phyloP scores from a whole-genome alignment of 148 eudicot species.

The Arbutus unedo region DNA sequence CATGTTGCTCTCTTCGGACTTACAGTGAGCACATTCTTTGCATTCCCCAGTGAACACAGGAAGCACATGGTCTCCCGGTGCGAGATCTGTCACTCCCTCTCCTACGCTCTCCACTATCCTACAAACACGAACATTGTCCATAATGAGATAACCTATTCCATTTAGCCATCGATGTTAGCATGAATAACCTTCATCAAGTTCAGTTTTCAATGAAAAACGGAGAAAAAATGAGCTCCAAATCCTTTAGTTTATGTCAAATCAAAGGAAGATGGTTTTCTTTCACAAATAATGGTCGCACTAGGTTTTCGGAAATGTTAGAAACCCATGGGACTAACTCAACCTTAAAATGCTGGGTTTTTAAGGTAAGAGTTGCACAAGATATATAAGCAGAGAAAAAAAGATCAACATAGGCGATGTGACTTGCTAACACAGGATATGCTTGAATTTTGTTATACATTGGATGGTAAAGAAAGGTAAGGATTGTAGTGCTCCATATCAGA shows the following conservation, averaged over 20 bases:
- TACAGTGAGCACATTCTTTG: conserved; percentile 38
- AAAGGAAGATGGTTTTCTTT: background rate
- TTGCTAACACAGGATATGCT: no score
- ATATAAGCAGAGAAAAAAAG: no score
- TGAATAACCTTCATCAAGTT: background rate
- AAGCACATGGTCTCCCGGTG: conserved; percentile 39
- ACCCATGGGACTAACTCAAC: no score
- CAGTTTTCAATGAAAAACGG: background rate
- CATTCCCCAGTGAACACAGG: conserved; percentile 42
- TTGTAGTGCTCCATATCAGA: background rate
- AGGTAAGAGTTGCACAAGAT: no score
- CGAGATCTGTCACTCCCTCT: conserved; percentile 35
- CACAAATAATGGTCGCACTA: no score
- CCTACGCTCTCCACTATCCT: conserved; percentile 44
- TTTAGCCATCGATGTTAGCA: background rate
- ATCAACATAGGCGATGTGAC: no score
- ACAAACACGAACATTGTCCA: background rate
- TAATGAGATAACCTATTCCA: background rate
- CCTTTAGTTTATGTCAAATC: background rate
- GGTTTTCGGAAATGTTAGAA: no score
- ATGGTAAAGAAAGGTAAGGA: background rate
- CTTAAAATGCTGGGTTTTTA: no score
- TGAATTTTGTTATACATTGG: background rate
- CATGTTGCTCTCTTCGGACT: conserved; percentile 39
- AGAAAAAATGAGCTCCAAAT: background rate